Conservation (phyloP, 257 asterid species). For the Nicotiana knightiana region DNA sequence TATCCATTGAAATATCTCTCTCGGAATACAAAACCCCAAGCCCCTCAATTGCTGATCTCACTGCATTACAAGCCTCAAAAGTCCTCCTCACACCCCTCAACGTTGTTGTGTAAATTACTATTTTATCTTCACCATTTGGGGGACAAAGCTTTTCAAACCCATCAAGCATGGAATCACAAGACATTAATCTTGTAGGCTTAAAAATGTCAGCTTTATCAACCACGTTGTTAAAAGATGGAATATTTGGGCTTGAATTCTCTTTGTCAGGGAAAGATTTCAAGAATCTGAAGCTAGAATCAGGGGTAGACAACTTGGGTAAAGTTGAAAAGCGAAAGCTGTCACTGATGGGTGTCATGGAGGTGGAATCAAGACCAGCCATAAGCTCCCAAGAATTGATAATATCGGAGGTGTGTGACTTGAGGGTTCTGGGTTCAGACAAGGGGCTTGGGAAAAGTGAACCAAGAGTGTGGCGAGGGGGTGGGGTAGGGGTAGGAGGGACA, state of each 20-base stretch:
- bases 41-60: constrained; percentile 59
- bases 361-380: constrained; percentile 77
- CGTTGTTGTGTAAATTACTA: constrained; percentile 79
- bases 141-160: constrained; percentile 54
- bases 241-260: constrained; percentile 32
- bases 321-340: constrained; percentile 52
- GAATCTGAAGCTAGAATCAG: constrained; percentile 41
- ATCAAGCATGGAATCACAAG: constrained; percentile 18
- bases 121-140: constrained; percentile 63
- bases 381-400: constrained; percentile 89
- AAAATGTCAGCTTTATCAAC: constrained; percentile 25
- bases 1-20: constrained; percentile 87
- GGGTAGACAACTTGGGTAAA: not conserved
- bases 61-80: constrained; percentile 76
- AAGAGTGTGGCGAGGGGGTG: constrained; percentile 61
- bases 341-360: not conserved
- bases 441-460: constrained; percentile 57
- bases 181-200: not conserved
- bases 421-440: constrained; percentile 43
- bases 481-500: constrained; percentile 34
- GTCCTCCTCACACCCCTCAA: constrained; percentile 84
- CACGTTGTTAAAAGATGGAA: not conserved
- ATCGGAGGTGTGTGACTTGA: constrained; percentile 32
- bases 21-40: constrained; percentile 49
- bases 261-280: constrained; percentile 7